Conservation (phyloP, 1,139 yeast species). For the Protomyces lactucae-debilis region DNA sequence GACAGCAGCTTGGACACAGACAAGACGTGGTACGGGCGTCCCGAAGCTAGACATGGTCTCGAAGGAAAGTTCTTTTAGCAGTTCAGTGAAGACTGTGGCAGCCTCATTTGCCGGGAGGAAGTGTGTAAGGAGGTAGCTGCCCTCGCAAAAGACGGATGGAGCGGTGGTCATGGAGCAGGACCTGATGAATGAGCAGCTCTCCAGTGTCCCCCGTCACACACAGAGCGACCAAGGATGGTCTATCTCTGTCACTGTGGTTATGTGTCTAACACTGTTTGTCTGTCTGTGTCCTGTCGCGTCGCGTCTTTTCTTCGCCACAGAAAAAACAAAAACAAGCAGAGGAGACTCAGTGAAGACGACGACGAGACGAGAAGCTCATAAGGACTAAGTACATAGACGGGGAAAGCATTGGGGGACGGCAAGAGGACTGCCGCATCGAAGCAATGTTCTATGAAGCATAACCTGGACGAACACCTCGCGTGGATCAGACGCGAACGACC, state of each 20-base stretch:
- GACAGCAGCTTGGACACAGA: conserved; percentile 32
- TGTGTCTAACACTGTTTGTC: no score
- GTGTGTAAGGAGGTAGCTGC: not conserved
- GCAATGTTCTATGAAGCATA: conserved; percentile 1
- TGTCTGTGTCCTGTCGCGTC: not conserved
- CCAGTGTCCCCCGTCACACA: not conserved
- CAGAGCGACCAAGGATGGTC: not conserved
- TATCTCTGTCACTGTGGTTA: not conserved
- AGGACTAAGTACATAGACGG: not conserved
- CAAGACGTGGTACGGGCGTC: conserved; percentile 33
- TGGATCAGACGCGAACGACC: conserved; percentile 12
- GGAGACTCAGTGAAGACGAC: not conserved
- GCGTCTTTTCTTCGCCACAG: not conserved
- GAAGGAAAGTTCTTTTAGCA: conserved; percentile 28
- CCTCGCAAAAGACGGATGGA: not conserved
- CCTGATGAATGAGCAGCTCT: not conserved
- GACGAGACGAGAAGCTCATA: not conserved
- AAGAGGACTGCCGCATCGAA: no score
- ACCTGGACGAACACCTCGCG: conserved; percentile 11
- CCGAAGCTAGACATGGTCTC: conserved; percentile 31
- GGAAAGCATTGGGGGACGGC: not conserved
- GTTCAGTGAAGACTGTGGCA: not conserved
- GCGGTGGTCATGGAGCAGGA: not conserved
- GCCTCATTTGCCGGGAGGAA: not conserved
- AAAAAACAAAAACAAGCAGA: not conserved